Base-by-base conservation (phyloP, 2,329 filamentous ascomycete species). In the Fusarium proliferatum region DNA sequence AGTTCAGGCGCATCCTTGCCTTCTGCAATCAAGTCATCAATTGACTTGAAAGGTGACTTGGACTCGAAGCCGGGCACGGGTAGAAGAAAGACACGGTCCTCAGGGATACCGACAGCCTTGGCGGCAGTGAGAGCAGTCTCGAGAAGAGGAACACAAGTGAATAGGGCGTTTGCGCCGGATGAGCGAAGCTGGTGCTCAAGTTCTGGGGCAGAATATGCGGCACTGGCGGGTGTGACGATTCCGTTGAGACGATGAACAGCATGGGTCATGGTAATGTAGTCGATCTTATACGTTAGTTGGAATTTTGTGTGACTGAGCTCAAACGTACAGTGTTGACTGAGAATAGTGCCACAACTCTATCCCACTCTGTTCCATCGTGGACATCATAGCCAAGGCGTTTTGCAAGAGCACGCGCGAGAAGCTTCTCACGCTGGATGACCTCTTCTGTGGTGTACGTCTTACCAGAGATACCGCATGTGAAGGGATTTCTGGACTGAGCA, bases 301-400 rank as follows among this genome's bases (percentile, higher is more conserved):
- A 12, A 5, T 28, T 28, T 21, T 34, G 19, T 17, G 30, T 55
- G 33, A 36, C 36, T 42, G 51, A 34, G 23, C 33, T 28, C 30
- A 12, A 16, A 77, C 88, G 67, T 82, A 94, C 92, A 36, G 93
- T 94, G 80, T 97, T 97, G 67, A 95, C 82, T n/a, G 92, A 91
- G 83, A 94, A 97, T 34, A 95, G 85, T 9, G 87, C 92, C 53
- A 94, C 85, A 30, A 95, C 92, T 81, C 95, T 94, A 77, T 96
- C 93, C 92, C 92, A 96, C 80, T 95, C 93, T 0, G 89, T 89
- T 17, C 92, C 93, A 64, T 90, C 81, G 74, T 93, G 91, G 12
- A 92, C 90, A 51, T 87, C 81, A 87, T 93, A 95, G 48, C 89
- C 91, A 67, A 96, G 87, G 71, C 93, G 90, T 79, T 93, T 91